These are phyloP conservation scores for Aspergillus cejpii DNA, from an alignment of 2,329 filamentous ascomycete species.

Conservation along the genomic window DNA sequence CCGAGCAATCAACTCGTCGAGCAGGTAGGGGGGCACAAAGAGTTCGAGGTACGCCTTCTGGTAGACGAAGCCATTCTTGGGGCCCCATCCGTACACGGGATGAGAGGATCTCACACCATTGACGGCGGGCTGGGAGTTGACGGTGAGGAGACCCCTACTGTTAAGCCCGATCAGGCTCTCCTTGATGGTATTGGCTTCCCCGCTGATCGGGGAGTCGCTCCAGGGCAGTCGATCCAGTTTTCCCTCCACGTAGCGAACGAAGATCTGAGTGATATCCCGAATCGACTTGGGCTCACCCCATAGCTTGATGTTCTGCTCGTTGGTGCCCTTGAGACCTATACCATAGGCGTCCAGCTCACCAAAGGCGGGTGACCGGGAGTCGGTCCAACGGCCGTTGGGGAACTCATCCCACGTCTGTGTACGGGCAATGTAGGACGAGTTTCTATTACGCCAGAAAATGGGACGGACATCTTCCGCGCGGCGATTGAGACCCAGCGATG, in stretches of 20 bases:
- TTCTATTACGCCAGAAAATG: conserved; percentile 97
- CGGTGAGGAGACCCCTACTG: conserved; percentile 77
- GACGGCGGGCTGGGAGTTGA: conserved; percentile 95
- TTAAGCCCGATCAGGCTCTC: conserved; percentile 74
- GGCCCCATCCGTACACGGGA: conserved; percentile 87
- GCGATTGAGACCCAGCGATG: conserved; percentile 81
- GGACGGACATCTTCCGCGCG: conserved; percentile 92
- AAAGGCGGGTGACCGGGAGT: conserved; percentile 91
- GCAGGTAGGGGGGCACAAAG: conserved; percentile 72
- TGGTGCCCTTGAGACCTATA: conserved; percentile 86
- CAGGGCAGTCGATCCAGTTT: conserved; percentile 79
- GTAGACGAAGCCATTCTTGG: conserved; percentile 91
- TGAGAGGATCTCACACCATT: conserved; percentile 84
- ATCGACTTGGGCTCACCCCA: conserved; percentile 82
- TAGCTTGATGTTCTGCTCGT: conserved; percentile 89
- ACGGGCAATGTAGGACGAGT: conserved; percentile 88
- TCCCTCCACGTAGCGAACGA: conserved; percentile 76
- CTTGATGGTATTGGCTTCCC: conserved; percentile 73
- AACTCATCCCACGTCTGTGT: conserved; percentile 99
- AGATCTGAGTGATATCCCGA: conserved; percentile 73
- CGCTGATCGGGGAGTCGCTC: conserved; percentile 83
- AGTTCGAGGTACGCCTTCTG: conserved; percentile 97
- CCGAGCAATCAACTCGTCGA: conserved; percentile 67
- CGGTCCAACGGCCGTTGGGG: conserved; percentile 97
- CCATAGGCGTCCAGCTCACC: conserved; percentile 93